Percentiles rank a stretch among this genome's conserved stretches.
phyloP scores from a whole-genome alignment of 306 rosid species.

The Sphenostylis stenocarpa region DNA sequence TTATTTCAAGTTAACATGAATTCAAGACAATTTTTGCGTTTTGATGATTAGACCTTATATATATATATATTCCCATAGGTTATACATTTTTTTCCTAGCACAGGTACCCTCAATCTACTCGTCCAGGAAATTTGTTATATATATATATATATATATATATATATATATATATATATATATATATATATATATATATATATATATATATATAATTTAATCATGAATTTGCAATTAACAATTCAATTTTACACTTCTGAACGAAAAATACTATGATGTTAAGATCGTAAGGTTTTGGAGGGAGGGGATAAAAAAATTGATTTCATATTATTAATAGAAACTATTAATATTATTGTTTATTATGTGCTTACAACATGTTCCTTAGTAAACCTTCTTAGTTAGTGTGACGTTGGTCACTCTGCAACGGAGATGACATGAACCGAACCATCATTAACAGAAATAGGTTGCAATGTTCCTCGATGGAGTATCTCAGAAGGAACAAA shows the following conservation, averaged over 20 bases:
- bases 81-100: too few species aligned
- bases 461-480: constrained; percentile 35
- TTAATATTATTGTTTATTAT: neutral
- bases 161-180: too few species aligned
- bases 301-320: neutral
- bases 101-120: too few species aligned
- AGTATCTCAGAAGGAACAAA: neutral
- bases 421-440: constrained; percentile 24
- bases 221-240: neutral
- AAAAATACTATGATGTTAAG: neutral
- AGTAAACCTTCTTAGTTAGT: neutral
- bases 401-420: neutral
- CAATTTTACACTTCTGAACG: neutral
- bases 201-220: too few species aligned
- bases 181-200: too few species aligned
- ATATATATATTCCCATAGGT: too few species aligned
- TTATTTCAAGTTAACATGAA: too few species aligned
- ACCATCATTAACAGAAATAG: constrained; percentile 2
- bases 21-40: too few species aligned
- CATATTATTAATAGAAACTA: neutral
- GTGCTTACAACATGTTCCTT: neutral
- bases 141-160: too few species aligned
- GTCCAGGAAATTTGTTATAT: too few species aligned
- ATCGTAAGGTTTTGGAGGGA: neutral
- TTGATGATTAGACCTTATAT: too few species aligned